These are phyloP conservation scores for Fomitopsis pinicola DNA, from an alignment of 1,284 basidiomycete genomes.

Conservation along the genomic window DNA sequence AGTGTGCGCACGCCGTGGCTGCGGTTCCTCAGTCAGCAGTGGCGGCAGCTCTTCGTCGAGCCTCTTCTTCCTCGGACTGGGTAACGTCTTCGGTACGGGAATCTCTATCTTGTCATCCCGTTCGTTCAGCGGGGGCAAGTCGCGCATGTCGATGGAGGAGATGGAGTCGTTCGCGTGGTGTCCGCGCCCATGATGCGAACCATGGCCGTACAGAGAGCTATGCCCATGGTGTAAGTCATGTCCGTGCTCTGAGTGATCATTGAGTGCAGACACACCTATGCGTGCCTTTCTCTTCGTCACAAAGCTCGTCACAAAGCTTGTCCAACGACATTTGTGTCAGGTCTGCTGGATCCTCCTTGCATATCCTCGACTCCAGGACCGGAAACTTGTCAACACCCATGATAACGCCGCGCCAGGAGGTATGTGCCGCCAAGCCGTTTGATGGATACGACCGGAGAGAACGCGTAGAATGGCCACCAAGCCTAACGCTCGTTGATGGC, in stretches of 20 bases:
- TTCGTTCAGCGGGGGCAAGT: slow-evolving; percentile 34
- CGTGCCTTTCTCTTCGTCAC: slow-evolving; percentile 21
- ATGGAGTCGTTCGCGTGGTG: slow-evolving; percentile 23
- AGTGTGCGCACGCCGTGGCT: slow-evolving; percentile 24
- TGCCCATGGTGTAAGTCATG: neutral
- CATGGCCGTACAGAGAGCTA: neutral
- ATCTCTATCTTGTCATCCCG: slow-evolving; percentile 21
- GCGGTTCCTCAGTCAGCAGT: slow-evolving; percentile 13
- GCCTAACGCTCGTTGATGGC: slow-evolving; percentile 16
- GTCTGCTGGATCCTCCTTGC: slow-evolving; percentile 26
- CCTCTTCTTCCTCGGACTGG: neutral
- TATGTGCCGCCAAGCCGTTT: slow-evolving; percentile 21
- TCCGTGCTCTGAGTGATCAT: neutral
- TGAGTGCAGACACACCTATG: slow-evolving; percentile 2
- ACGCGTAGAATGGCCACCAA: slow-evolving; percentile 19
- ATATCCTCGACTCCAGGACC: slow-evolving; percentile 21
- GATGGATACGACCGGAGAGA: slow-evolving; percentile 28
- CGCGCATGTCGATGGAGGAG: slow-evolving; percentile 38
- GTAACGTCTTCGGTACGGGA: slow-evolving; percentile 1
- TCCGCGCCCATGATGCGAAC: neutral
- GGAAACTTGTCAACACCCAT: slow-evolving; percentile 14
- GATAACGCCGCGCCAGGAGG: slow-evolving; percentile 5
- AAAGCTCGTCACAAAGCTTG: slow-evolving; percentile 23
- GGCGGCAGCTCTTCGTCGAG: slow-evolving; percentile 25
- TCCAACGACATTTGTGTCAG: slow-evolving; percentile 26